Percentiles rank a stretch among this genome's conserved stretches.
phyloP scores from a whole-genome alignment of 495 filamentous ascomycete genomes.

The Hypoxylon fuscum region DNA sequence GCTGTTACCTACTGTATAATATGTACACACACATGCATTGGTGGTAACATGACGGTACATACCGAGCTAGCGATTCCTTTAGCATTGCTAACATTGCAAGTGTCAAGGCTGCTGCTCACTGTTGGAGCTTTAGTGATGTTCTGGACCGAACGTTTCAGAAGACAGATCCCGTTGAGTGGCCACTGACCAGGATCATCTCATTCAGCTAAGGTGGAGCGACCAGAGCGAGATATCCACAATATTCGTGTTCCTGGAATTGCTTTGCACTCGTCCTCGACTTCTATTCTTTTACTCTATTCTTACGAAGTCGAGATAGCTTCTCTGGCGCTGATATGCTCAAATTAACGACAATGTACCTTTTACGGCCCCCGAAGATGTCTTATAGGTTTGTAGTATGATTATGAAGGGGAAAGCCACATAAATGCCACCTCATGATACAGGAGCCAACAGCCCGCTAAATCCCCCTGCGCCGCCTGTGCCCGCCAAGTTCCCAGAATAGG shows the following conservation, averaged over 20 bases:
- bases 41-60: constrained; percentile 6
- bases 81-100: background rate
- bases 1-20: too few relatives aligned
- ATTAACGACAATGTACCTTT: background rate
- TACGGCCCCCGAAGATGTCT: background rate
- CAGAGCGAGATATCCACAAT: constrained; percentile 2
- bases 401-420: background rate
- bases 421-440: constrained; percentile 34
- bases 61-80: background rate
- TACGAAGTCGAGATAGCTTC: background rate
- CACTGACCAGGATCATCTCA: constrained; percentile 20
- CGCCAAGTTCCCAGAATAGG: constrained; percentile 38
- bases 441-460: constrained; percentile 14
- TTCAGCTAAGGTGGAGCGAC: constrained; percentile 20
- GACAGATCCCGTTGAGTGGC: constrained; percentile 14
- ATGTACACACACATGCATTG: too few relatives aligned
- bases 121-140: constrained; percentile 10
- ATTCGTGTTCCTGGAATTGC: constrained; percentile 26
- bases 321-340: background rate
- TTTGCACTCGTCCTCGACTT: background rate
- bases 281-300: background rate
- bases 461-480: constrained; percentile 36
- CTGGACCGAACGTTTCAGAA: constrained; percentile 29
- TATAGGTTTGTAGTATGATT: background rate
- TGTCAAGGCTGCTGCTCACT: background rate